phyloP scores from a whole-genome alignment of 1,284 basidiomycete species.

The Cystobasidiaceae sp. region DNA sequence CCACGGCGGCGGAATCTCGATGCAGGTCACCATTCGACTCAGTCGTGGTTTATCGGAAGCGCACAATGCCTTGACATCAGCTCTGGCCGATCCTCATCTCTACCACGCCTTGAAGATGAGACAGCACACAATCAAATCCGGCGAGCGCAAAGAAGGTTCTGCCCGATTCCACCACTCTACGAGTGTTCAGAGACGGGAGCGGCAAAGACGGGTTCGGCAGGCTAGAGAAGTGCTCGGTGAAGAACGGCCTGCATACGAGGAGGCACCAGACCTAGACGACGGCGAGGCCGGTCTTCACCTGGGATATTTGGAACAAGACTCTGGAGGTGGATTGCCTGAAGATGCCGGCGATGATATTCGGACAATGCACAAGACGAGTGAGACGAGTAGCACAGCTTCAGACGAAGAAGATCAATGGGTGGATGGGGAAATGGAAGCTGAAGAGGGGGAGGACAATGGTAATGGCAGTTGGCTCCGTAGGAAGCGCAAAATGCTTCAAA shows the following conservation, averaged over 20 bases:
- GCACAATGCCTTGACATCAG: neutral
- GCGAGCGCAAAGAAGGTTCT: slow-evolving; percentile 19
- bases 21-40: slow-evolving; percentile 14
- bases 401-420: slow-evolving; percentile 7
- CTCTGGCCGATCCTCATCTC: slow-evolving; percentile 12
- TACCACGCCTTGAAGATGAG: slow-evolving; percentile 16
- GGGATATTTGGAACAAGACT: slow-evolving; percentile 6
- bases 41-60: slow-evolving; percentile 11
- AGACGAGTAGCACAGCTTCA: too few relatives aligned
- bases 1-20: neutral
- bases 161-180: slow-evolving; percentile 3
- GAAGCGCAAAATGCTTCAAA: neutral
- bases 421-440: neutral
- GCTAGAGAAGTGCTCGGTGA: neutral
- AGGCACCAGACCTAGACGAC: neutral
- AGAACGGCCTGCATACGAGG: neutral
- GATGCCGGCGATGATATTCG: neutral
- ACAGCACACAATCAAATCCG: slow-evolving; percentile 13
- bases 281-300: neutral
- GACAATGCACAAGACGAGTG: neutral
- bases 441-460: neutral
- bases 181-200: neutral
- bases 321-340: slow-evolving; percentile 4
- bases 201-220: neutral
- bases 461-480: neutral